Evolutionary conservation across 192 early-diverging fungal genomes (phyloP).

Genomic region (Podila verticillata): DNA sequence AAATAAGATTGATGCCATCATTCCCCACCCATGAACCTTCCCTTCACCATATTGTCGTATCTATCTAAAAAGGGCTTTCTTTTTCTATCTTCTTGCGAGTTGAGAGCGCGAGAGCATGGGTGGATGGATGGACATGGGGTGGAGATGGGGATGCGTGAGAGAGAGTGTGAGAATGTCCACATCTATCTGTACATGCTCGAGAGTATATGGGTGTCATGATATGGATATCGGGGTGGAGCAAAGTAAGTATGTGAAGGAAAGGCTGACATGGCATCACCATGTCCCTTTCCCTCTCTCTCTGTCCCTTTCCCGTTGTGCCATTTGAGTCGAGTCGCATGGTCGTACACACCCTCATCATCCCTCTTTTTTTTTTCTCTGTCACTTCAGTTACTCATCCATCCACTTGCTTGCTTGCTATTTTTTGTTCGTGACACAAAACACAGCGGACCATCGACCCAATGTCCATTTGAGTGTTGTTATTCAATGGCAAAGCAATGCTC

Average conservation of each 20-base stretch:
- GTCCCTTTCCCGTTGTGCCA: neutral
- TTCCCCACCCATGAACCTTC: too few species aligned
- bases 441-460: neutral
- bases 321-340: neutral
- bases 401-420: neutral
- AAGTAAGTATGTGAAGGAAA: neutral
- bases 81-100: too few species aligned
- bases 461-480: neutral
- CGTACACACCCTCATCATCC: neutral
- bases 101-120: too few species aligned
- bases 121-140: too few species aligned
- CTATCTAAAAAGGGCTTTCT: too few species aligned
- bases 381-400: too few species aligned
- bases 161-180: too few species aligned
- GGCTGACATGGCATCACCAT: neutral
- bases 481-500: neutral
- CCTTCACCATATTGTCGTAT: too few species aligned
- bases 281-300: neutral
- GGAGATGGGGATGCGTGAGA: too few species aligned
- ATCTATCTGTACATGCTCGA: neutral
- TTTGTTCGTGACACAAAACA: neutral
- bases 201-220: neutral
- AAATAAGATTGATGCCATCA: too few species aligned
- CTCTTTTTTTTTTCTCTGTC: too few species aligned
- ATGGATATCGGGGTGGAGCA: neutral